Percentiles rank a stretch among this genome's conserved stretches.
Evolutionary conservation across 2,329 filamentous ascomycete species (phyloP).

Genomic region (Nectriaceae sp.): DNA sequence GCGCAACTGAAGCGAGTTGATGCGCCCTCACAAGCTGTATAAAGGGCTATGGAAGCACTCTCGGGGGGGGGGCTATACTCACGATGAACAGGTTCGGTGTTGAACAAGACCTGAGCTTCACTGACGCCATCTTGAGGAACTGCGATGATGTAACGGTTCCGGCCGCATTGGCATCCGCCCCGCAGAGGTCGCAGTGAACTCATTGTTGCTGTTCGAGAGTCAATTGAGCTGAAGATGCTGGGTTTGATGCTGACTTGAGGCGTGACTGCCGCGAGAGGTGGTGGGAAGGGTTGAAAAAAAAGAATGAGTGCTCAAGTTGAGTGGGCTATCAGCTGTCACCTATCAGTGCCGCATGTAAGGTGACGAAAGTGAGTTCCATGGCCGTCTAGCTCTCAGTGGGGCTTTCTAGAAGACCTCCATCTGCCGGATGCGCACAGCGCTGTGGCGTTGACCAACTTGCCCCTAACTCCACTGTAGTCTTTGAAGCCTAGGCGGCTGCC

Average conservation of each 20-base stretch:
- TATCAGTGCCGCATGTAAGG: no score
- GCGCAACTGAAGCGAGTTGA: not conserved
- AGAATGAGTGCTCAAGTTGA: constrained; percentile 6
- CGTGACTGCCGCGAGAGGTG: not conserved
- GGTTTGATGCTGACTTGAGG: no score
- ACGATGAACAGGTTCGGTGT: constrained; percentile 71
- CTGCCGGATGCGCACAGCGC: not conserved
- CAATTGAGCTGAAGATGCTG: not conserved
- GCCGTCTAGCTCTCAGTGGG: constrained; percentile 23
- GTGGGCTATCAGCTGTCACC: constrained; percentile 22
- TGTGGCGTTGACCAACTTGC: not conserved
- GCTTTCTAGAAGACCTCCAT: constrained; percentile 28
- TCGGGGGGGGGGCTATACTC: constrained; percentile 43
- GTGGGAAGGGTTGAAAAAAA: not conserved
- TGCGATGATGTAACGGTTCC: constrained; percentile 77
- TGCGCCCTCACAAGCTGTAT: no score
- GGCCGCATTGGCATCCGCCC: constrained; percentile 82
- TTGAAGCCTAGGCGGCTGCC: no score
- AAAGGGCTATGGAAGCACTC: not conserved
- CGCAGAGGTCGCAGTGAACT: constrained; percentile 57
- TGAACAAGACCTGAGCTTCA: constrained; percentile 72
- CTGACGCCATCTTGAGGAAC: constrained; percentile 61
- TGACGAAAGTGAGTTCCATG: constrained; percentile 15
- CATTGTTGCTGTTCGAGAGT: constrained; percentile 40
- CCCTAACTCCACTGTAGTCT: no score